Evolutionary conservation across 148 eudicot genomes (phyloP).

Genomic region (Chenopodium berlandieri): DNA sequence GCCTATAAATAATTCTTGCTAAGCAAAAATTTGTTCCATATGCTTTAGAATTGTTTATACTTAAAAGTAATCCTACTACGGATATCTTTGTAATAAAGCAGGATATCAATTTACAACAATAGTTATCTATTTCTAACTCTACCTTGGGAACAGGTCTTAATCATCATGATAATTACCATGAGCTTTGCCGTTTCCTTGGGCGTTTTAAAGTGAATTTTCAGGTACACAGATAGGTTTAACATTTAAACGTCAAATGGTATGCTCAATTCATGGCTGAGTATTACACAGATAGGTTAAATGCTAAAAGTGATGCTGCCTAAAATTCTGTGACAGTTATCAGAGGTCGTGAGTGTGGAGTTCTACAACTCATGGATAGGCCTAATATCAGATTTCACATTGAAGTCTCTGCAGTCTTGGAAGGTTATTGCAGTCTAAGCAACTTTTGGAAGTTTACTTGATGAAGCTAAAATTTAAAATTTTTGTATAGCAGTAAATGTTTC

Average conservation of each 20-base stretch:
- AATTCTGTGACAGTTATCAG: no score
- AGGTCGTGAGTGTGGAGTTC: constrained; percentile 54
- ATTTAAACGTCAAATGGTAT: no score
- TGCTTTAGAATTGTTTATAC: background rate
- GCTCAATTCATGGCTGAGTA: no score
- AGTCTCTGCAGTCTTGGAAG: constrained; percentile 73
- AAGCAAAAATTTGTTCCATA: background rate
- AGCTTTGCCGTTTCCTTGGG: constrained; percentile 92
- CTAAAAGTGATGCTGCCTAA: no score
- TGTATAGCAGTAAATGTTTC: background rate
- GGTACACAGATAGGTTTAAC: constrained; percentile 38
- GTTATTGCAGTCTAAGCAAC: constrained; percentile 28
- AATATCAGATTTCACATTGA: constrained; percentile 60
- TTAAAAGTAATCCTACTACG: background rate
- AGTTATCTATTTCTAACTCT: constrained; percentile 6
- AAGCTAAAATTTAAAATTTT: background rate
- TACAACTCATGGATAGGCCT: constrained; percentile 57
- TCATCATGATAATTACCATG: constrained; percentile 94
- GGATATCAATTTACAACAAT: background rate
- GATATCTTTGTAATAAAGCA: background rate
- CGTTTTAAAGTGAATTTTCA: constrained; percentile 81
- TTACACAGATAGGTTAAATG: no score
- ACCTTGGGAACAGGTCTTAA: constrained; percentile 61
- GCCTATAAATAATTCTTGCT: no score
- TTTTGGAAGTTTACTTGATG: constrained; percentile 1